Percentiles rank a stretch among this genome's conserved stretches.
These are phyloP conservation scores for Leccinum boreale DNA, from an alignment of 768 basidiomycete species.

Conservation along the genomic window DNA sequence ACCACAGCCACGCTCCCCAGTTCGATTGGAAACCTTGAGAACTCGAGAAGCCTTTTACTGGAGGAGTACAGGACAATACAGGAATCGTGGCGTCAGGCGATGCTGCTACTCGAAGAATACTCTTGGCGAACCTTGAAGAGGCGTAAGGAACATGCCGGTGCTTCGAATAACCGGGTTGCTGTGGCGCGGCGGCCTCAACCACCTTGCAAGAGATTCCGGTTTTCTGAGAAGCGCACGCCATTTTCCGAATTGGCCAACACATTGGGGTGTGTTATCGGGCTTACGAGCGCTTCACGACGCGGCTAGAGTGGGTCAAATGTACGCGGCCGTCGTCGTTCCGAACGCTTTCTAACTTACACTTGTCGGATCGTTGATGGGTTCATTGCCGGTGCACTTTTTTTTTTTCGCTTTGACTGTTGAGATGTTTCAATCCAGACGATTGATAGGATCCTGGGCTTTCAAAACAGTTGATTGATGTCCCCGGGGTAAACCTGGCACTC, in stretches of 20 bases:
- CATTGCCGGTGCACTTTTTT: conserved; percentile 6
- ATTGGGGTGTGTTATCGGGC: conserved; percentile 6
- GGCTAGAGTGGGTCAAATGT: conserved; percentile 26
- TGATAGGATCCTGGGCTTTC: too few relatives aligned
- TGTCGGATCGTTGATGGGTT: conserved; percentile 30
- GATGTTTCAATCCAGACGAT: neutral
- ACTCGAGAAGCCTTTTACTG: conserved; percentile 14
- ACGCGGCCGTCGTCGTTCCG: conserved; percentile 32
- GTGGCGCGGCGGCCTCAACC: neutral
- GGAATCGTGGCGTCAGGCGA: conserved; percentile 25
- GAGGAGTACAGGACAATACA: conserved; percentile 26
- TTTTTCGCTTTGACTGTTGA: neutral
- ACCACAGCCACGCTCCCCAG: conserved; percentile 5
- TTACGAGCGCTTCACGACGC: conserved; percentile 9
- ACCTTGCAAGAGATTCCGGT: conserved; percentile 24
- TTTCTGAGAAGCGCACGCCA: conserved; percentile 7
- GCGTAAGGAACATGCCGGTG: conserved; percentile 15
- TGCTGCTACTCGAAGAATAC: conserved; percentile 22
- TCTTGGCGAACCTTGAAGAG: conserved; percentile 21
- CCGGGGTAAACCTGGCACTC: too few relatives aligned
- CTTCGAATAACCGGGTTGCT: neutral
- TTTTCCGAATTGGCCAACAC: conserved; percentile 7
- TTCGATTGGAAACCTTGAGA: conserved; percentile 14
- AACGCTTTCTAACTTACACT: conserved; percentile 25
- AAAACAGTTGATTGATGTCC: too few relatives aligned